Conservation (phyloP, 2,329 filamentous ascomycete species). For the Cladophialophora chaetospira region DNA sequence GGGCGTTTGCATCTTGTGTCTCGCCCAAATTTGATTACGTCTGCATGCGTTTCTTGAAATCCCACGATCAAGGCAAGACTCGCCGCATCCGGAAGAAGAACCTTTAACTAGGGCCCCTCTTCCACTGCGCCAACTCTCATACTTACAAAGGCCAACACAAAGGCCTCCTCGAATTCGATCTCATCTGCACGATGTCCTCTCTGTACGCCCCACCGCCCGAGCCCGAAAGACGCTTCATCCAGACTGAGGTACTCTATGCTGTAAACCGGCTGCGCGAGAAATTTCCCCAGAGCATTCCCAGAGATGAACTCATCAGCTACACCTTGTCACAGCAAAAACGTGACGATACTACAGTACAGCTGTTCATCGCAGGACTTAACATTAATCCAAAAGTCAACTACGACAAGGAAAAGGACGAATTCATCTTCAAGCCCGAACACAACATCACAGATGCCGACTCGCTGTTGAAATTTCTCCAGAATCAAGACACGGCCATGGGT, state of each 20-base stretch:
- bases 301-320: slow-evolving; percentile 50
- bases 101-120: slow-evolving; percentile 22
- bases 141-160: too few species aligned
- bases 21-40: too few species aligned
- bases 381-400: slow-evolving; percentile 62
- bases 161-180: neutral
- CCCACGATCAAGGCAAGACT: slow-evolving; percentile 12
- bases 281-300: slow-evolving; percentile 76
- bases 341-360: slow-evolving; percentile 21
- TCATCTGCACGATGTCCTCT: slow-evolving; percentile 10
- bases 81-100: slow-evolving; percentile 23
- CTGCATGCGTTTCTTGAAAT: too few species aligned
- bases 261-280: slow-evolving; percentile 78
- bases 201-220: slow-evolving; percentile 64
- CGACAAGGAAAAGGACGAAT: slow-evolving; percentile 64
- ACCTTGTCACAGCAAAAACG: slow-evolving; percentile 23
- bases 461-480: slow-evolving; percentile 78
- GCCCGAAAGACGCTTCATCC: slow-evolving; percentile 75
- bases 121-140: neutral
- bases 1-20: neutral
- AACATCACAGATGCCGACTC: slow-evolving; percentile 76
- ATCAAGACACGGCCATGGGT: slow-evolving; percentile 76
- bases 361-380: slow-evolving; percentile 20
- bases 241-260: slow-evolving; percentile 85
- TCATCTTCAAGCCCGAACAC: slow-evolving; percentile 80